These are phyloP conservation scores for Oidium heveae DNA, from an alignment of 2,329 filamentous ascomycete species.

Conservation along the genomic window DNA sequence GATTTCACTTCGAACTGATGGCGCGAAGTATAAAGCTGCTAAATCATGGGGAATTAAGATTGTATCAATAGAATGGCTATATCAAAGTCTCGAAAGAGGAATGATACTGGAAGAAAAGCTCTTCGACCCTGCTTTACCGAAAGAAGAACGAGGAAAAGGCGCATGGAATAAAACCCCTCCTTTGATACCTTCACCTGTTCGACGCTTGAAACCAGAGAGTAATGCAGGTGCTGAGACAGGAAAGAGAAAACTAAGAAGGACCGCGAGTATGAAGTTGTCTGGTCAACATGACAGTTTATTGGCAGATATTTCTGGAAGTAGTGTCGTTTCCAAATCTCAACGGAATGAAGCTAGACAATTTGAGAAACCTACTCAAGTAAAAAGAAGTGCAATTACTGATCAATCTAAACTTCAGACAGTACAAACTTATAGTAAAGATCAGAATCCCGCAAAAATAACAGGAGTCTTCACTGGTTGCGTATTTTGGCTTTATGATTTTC, in stretches of 20 bases:
- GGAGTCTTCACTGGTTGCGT: slow-evolving; percentile 20
- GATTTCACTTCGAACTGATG: slow-evolving; percentile 52
- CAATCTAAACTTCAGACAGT: no score
- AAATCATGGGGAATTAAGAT: slow-evolving; percentile 56
- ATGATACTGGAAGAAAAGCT: slow-evolving; percentile 77
- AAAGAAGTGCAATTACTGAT: not conserved
- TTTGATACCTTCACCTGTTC: slow-evolving; percentile 25
- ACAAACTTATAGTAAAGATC: not conserved
- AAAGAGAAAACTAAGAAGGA: slow-evolving; percentile 62
- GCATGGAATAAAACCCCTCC: slow-evolving; percentile 40
- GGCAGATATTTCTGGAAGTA: slow-evolving; percentile 41
- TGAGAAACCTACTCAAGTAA: not conserved
- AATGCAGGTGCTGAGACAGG: slow-evolving; percentile 25
- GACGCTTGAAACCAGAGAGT: slow-evolving; percentile 29
- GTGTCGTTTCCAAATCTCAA: not conserved
- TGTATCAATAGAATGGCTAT: slow-evolving; percentile 65
- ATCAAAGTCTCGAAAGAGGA: slow-evolving; percentile 57
- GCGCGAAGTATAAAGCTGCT: slow-evolving; percentile 81
- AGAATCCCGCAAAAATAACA: not conserved
- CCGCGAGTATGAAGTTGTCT: slow-evolving; percentile 60
- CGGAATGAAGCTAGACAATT: slow-evolving; percentile 9
- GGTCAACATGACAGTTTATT: slow-evolving; percentile 67
- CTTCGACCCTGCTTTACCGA: slow-evolving; percentile 51
- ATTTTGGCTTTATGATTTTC: slow-evolving; percentile 20
- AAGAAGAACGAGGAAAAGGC: slow-evolving; percentile 46